These are phyloP conservation scores for Phaffia rhodozyma DNA, from an alignment of 1,284 basidiomycete species.

Conservation along the genomic window DNA sequence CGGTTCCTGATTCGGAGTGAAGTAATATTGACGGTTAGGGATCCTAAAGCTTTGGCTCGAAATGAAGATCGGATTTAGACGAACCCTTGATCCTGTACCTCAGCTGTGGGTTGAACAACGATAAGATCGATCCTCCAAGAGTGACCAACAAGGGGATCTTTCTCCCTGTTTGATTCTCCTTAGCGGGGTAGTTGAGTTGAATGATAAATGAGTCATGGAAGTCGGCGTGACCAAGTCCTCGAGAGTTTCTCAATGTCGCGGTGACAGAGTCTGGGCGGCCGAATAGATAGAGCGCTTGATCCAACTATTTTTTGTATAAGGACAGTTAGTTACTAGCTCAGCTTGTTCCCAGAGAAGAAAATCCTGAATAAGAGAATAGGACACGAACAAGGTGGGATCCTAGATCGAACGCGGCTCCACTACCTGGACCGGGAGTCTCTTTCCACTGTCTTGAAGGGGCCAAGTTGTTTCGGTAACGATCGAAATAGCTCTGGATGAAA, in stretches of 20 bases:
- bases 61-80: constrained; percentile 22
- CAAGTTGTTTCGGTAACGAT: constrained; percentile 45
- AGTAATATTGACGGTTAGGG: constrained; percentile 25
- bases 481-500: constrained; percentile 42
- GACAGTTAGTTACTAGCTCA: no score
- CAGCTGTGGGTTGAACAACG: constrained; percentile 49
- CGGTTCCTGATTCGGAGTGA: constrained; percentile 36
- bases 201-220: constrained; percentile 52
- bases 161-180: constrained; percentile 34
- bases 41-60: neutral
- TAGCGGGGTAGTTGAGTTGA: constrained; percentile 45
- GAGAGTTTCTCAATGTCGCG: constrained; percentile 54
- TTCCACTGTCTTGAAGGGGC: constrained; percentile 42
- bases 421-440: constrained; percentile 34
- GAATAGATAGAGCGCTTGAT: constrained; percentile 65
- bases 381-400: constrained; percentile 36
- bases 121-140: constrained; percentile 55
- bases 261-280: constrained; percentile 59
- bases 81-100: constrained; percentile 50
- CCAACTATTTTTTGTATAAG: no score
- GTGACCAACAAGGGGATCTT: constrained; percentile 52
- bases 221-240: constrained; percentile 49
- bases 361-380: constrained; percentile 23
- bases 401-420: constrained; percentile 38
- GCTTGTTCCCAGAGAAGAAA: neutral